Base-by-base conservation (phyloP, 2,329 filamentous ascomycete genomes). In the Ceratocystis destructans region DNA sequence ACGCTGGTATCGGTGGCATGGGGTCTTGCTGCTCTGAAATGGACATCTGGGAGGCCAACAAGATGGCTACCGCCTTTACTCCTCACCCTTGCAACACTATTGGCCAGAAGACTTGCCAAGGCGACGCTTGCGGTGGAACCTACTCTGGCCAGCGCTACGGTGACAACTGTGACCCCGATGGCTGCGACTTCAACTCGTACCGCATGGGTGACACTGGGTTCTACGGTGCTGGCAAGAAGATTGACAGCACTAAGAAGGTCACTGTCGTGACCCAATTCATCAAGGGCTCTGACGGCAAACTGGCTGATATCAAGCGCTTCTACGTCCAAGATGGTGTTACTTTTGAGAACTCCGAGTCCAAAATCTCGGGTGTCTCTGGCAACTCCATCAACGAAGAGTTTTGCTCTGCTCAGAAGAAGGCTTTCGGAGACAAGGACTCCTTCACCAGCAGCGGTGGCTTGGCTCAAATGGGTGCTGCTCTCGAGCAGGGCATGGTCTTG, bases 121-220 rank as follows among this genome's bases (percentile, higher is more conserved):
- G 61, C 45, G 33, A 62, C 64, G 69, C 69, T 17, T 83, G 80
- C 70, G 81, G 82, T 63, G 81, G 78, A 61, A 76, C 78, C 20
- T 80, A 78, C 71, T 77, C 74, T 5, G 71, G 73, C 64, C 74
- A 78, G 69, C 81, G 83, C 70, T 85, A 84, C 72, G 75, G 73
- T 15, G 83, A 83, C 67, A 74, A 80, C 55, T 87, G 85, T 75
- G 85, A 87, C 73, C 81, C 81, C 67, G 81, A 84, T 69, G 85
- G 85, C 25, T 87, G 85, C 71, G 84, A 86, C 72, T 86, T 83
- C 78, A 86, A 86, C 78, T 76, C 80, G 31, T 87, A 81, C 80
- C 83, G 84, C 71, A 79, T 83, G 76, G 84, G 83, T 57, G 80
- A 82, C 73, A 76, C 75, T 44, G 75, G 77, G 73, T 87, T 86